A percentile compares a stretch with the other conserved stretches of the same genome.
These are phyloP conservation scores for Tetrahymena malaccensis DNA, from an alignment of 73 alveolate species.

Conservation along the genomic window DNA sequence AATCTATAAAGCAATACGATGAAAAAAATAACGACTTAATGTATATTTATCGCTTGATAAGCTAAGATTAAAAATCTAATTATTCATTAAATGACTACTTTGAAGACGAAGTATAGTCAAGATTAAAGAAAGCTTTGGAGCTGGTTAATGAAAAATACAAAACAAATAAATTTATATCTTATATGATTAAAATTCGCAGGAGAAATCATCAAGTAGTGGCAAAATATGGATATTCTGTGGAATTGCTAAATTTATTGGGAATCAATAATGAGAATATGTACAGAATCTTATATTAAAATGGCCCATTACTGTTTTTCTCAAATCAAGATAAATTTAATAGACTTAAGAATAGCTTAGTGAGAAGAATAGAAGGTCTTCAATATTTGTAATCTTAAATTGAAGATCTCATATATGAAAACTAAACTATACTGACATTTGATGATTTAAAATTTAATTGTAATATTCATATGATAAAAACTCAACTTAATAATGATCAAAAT, in stretches of 20 bases:
- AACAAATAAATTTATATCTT: background rate
- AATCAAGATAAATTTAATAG: background rate
- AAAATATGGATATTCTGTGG: background rate
- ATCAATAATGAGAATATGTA: background rate
- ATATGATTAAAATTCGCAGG: background rate
- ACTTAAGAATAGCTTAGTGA: background rate
- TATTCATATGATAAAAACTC: background rate
- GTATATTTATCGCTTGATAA: background rate
- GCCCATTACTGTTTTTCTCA: background rate
- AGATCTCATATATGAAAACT: background rate
- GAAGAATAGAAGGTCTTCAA: background rate
- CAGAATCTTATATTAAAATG: background rate
- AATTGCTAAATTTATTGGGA: background rate
- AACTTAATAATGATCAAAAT: background rate
- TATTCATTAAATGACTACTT: background rate
- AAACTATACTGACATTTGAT: background rate
- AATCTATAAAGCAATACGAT: background rate
- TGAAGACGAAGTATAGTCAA: background rate
- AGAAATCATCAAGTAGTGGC: background rate
- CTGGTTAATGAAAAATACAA: background rate
- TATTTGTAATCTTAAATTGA: background rate
- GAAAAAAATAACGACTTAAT: background rate
- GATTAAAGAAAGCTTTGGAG: background rate
- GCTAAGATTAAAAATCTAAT: background rate
- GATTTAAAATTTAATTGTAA: background rate